Base-by-base conservation (phyloP, 2,329 filamentous ascomycete genomes). In the Xylariaceae sp. region DNA sequence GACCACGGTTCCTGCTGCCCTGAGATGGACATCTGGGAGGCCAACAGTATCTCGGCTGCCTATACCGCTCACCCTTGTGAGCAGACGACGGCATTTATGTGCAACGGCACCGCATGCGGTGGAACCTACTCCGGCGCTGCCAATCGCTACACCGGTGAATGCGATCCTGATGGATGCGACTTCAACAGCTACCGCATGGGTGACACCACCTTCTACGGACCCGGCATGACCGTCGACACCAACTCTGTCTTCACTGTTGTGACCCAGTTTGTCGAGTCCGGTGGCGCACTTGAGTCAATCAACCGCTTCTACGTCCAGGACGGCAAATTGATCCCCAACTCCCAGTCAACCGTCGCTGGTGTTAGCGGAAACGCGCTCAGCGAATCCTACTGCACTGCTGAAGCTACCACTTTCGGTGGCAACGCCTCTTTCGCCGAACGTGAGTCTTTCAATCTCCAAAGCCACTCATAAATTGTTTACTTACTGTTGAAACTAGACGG, bases 161-260 rank as follows among this genome's bases (percentile, higher is more conserved):
- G 81, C 64, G 81, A 84, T 63, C 76, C 78, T 50, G 77, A 82
- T 55, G 80, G 80, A 40, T 85, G 81, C 57, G 80, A 83, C 62
- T 82, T 78, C 72, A 82, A 82, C 71, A 67, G 73, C 37, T 84
- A 75, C 74, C 78, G 80, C 59, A 73, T 79, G 70, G 81, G 80
- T 47, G 70, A 76, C 62, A 67, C 66, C 36, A 66, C 66, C 62
- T 84, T 82, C 71, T 83, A 76, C 66, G 80, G 80, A 42, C 63
- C 69, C 0, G 75, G 73, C 46, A 66, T 67, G 55, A 77, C 67
- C 21, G 66, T 83, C 55, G 73, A 82, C 63, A 80, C 77, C 38
- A 69, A 56, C 47, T 67, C 69, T 56, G 71, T 72, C 47, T 68
- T 83, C 56, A 83, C 79, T 14, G 76, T 82, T 14, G 74, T 83